Evolutionary conservation across 306 rosid species (phyloP).

Genomic region (Echinosophora koreensis): DNA sequence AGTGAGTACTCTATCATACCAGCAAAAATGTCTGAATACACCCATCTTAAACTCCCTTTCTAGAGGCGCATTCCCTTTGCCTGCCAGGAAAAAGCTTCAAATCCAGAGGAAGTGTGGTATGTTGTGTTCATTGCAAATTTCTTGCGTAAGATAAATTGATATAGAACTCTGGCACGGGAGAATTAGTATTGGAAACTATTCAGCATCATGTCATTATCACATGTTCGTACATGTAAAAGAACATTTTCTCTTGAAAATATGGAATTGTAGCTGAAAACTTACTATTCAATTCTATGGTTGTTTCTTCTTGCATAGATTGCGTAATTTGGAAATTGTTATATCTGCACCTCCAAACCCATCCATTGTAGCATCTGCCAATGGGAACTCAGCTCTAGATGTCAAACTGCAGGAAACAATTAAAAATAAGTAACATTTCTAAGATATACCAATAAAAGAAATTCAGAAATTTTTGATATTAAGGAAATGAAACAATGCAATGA

Average conservation of each 20-base stretch:
- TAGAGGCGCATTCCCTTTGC: slow-evolving; percentile 26
- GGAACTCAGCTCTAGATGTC: slow-evolving; percentile 97
- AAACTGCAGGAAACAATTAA: slow-evolving; percentile 56
- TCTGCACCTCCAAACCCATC: slow-evolving; percentile 96
- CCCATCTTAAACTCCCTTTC: slow-evolving; percentile 34
- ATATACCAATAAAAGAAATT: slow-evolving; percentile 8
- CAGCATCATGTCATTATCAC: not conserved
- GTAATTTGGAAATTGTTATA: slow-evolving; percentile 71
- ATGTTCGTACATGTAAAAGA: slow-evolving; percentile 10
- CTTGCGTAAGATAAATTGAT: slow-evolving; percentile 25
- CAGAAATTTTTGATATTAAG: not conserved
- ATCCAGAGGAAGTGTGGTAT: slow-evolving; percentile 37
- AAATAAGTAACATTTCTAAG: slow-evolving; percentile 21
- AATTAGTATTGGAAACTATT: slow-evolving; percentile 4
- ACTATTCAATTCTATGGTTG: slow-evolving; percentile 48
- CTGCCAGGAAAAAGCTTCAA: slow-evolving; percentile 40
- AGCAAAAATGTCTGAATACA: slow-evolving; percentile 10
- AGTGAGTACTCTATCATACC: slow-evolving; percentile 33
- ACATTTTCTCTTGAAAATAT: not conserved
- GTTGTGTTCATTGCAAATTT: slow-evolving; percentile 27
- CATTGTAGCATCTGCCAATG: slow-evolving; percentile 74
- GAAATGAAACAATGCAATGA: slow-evolving; percentile 30
- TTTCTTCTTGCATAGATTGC: slow-evolving; percentile 60
- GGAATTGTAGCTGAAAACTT: slow-evolving; percentile 34
- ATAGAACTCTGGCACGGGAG: slow-evolving; percentile 25